phyloP scores from a whole-genome alignment of 495 filamentous ascomycete species.

The Penicillium nucicola region DNA sequence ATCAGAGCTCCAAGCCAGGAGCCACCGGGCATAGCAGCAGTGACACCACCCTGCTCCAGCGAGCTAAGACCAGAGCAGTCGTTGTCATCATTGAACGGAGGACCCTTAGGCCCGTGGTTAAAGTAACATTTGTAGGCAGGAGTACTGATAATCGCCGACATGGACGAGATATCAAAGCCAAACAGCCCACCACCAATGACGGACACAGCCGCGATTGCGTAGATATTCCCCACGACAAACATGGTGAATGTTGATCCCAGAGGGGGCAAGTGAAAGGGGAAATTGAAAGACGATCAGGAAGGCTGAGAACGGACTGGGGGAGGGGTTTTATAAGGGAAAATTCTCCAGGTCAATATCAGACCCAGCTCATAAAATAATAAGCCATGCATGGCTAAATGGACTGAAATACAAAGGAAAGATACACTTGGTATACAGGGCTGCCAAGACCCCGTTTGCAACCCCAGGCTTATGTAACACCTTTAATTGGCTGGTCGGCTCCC shows the following conservation, averaged over 20 bases:
- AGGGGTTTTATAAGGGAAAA: not conserved
- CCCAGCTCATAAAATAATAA: too few species aligned
- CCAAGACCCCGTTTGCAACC: slow-evolving; percentile 25
- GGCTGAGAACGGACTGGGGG: not conserved
- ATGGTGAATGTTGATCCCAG: slow-evolving; percentile 18
- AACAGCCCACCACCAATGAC: slow-evolving; percentile 80
- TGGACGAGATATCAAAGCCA: slow-evolving; percentile 79
- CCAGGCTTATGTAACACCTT: not conserved
- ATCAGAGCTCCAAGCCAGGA: slow-evolving; percentile 69
- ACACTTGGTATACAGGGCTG: not conserved
- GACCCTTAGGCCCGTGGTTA: slow-evolving; percentile 43
- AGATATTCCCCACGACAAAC: slow-evolving; percentile 61
- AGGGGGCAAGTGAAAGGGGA: not conserved
- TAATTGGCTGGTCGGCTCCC: slow-evolving; percentile 10
- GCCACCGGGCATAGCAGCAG: slow-evolving; percentile 70
- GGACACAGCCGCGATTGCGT: slow-evolving; percentile 70
- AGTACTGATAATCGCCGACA: slow-evolving; percentile 59
- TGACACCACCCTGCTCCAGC: slow-evolving; percentile 57
- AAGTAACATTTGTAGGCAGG: slow-evolving; percentile 62
- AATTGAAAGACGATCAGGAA: not conserved
- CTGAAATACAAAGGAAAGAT: not conserved
- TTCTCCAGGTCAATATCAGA: too few species aligned
- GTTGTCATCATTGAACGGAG: slow-evolving; percentile 27
- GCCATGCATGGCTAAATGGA: not conserved
- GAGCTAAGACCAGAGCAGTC: slow-evolving; percentile 48